Evolutionary conservation across 768 basidiomycete genomes (phyloP), one percentile per base, ranked within the genome.

Genomic region (Phanerodontia chrysosporium): DNA sequence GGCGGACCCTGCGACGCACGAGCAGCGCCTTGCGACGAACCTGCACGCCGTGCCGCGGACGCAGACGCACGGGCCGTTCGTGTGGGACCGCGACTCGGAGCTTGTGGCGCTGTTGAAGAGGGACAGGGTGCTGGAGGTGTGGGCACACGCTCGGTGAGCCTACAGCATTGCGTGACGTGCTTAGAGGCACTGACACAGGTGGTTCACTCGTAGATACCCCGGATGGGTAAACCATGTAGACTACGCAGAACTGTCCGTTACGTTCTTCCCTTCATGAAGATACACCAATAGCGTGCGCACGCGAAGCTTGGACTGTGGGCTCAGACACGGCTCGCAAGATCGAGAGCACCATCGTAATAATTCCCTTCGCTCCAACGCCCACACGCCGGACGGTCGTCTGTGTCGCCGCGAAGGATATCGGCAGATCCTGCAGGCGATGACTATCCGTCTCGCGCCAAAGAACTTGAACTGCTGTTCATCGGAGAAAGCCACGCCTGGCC

Each of bases 211-310:
- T 4, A 42, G 39, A 18, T 42, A 9, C 16, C 39, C 39, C 18
- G 39, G 39, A 9, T 42, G 39, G 39, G 18, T 18, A 18, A 42
- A 42, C 18, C 39, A 42, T 18, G 16, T 42, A 7, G 39, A 42
- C 10, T 42, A 42, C 18, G 39, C 39, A 10, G 39, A 42, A 18
- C 8, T 42, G 39, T 42, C 39, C 39, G 18, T 42, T 4, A 42
- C 18, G 4, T 42, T 8, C 39, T 42, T 42, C 16, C 39, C 39
- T 4, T 7, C 39, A 18, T 42, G 16, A 42, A 7, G 39, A 12
- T 18, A 42, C 18, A 18, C 48, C 3, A 70, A 57, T 18, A 74
- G 51, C 25, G 51, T n/a, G n/a, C n/a, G n/a, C n/a, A n/a, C n/a
- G n/a, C n/a, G n/a, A n/a, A n/a, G n/a, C n/a, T n/a, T n/a, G n/a